A percentile compares a stretch with the other conserved stretches of the same genome.
Conservation (phyloP, 768 basidiomycete genomes). For the Mrakia frigida region DNA sequence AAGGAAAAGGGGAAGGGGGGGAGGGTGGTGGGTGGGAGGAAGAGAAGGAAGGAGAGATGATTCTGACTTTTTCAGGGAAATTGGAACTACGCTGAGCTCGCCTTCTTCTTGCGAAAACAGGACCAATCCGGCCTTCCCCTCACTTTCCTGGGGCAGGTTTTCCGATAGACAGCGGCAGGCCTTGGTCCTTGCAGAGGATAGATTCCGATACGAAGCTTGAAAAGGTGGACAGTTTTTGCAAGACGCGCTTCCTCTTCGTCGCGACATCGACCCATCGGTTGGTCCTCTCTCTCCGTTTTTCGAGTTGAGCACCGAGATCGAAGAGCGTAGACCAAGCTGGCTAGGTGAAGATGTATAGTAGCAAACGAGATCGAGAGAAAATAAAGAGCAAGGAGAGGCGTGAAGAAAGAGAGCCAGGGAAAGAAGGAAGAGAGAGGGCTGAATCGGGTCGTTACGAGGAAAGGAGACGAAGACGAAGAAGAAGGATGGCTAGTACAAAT, state of each 20-base stretch:
- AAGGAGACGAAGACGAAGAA: neutral
- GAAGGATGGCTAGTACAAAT: neutral
- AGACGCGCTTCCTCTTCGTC: too few species aligned
- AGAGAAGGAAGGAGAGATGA: neutral
- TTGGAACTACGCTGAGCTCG: too few species aligned
- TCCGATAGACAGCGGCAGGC: too few species aligned
- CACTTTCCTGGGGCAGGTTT: too few species aligned
- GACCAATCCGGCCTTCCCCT: too few species aligned
- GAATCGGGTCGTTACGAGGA: neutral
- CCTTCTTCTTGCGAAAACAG: too few species aligned
- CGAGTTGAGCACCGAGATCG: neutral
- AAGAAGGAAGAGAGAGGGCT: neutral
- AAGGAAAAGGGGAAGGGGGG: neutral
- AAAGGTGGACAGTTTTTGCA: too few species aligned
- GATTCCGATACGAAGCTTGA: too few species aligned
- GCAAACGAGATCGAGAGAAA: neutral
- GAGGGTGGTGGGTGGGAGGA: conserved; percentile 17
- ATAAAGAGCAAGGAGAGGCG: neutral
- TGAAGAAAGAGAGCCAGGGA: neutral
- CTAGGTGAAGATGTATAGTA: neutral
- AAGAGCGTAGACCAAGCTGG: neutral
- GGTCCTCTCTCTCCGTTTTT: too few species aligned
- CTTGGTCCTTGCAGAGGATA: too few species aligned
- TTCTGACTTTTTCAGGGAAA: too few species aligned
- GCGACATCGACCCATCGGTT: too few species aligned